Base-by-base conservation (phyloP, 1,139 yeast genomes). In the Candida pseudoviswanathii region DNA sequence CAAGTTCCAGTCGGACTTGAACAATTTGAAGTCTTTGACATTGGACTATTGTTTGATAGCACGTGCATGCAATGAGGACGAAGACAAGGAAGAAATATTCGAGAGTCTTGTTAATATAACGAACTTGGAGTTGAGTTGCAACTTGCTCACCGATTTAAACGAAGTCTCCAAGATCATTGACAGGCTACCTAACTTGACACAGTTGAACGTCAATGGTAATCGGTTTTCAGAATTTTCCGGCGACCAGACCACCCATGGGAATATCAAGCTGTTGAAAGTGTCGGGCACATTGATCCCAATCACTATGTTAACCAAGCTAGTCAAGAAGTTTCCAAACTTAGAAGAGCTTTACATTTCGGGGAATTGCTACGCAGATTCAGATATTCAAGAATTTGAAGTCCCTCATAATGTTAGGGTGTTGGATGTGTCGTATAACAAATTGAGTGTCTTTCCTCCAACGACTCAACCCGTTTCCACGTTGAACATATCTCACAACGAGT, bases 131-230 rank as follows among this genome's bases (percentile, higher is more conserved):
- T 57, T 91, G 42, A 78, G 92, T 24, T 78, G 65, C 58, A 89
- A 89, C 59, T 66, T 89, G 45, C 63, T 89, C 21, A 62, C 63
- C 6, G 66, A 69, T 42, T 61, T 85, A 49, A 51, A 57, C 0
- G 71, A 69, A 3, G 62, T 86, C 0, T 62, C 74, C 53, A 54
- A 58, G 1, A 66, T 84, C 10, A 57, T 79, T 0, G 51, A 57
- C 6, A 54, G 57, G 2, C 54, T 83, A 33, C 73, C 77, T 0
- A 49, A 51, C 0, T 57, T 90, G 6, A 54, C 58, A n/a, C 64
- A 65, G 2, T 59, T 90, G 44, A 75, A 78, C 45, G 60, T 89
- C 46, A 84, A 84, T 51, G 94, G 95, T 0, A 89, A 89, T 60
- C 65, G 84, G 46, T 77, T 87, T 10, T 52, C 48, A 7, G 61